Percentiles rank a stretch among this genome's conserved stretches.
Conservation (phyloP, 2,329 filamentous ascomycete species). For the Colletotrichum acutatum region DNA sequence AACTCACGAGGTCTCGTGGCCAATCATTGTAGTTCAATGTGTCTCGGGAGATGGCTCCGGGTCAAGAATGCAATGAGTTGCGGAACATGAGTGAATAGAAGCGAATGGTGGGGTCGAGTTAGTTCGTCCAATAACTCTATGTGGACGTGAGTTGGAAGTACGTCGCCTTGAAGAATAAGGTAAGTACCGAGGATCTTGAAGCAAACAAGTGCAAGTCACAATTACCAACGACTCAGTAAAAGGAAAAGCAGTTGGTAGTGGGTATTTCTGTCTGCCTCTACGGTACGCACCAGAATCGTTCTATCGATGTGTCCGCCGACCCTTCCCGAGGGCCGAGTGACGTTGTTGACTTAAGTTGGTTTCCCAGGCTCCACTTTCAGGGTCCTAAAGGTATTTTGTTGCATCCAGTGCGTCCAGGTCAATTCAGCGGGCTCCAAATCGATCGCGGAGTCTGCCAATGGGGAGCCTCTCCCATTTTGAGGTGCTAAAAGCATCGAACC, state of each 20-base stretch:
- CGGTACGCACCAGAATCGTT: conserved; percentile 17
- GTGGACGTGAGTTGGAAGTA: neutral
- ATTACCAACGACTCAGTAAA: neutral
- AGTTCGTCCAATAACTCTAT: neutral
- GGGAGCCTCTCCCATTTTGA: neutral
- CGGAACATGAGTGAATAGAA: neutral
- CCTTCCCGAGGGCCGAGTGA: conserved; percentile 33
- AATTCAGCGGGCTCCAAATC: conserved; percentile 25
- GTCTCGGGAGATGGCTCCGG: neutral
- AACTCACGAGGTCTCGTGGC: neutral
- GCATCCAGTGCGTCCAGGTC: conserved; percentile 32
- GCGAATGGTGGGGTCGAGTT: neutral
- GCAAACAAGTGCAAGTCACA: neutral
- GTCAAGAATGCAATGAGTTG: neutral
- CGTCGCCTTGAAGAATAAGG: neutral
- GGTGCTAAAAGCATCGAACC: neutral
- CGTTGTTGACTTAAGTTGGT: conserved; percentile 36
- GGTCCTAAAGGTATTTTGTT: conserved; percentile 22
- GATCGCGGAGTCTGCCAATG: conserved; percentile 30
- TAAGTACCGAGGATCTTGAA: neutral
- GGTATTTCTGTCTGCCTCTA: neutral
- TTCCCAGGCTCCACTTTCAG: conserved; percentile 27
- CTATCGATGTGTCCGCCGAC: conserved; percentile 1
- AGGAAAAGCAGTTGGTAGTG: neutral
- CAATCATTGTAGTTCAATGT: neutral